A percentile compares a stretch with the other conserved stretches of the same genome.
Conservation (phyloP, 2,329 filamentous ascomycete genomes). For the Chrysoporthe deuterocubensis region DNA sequence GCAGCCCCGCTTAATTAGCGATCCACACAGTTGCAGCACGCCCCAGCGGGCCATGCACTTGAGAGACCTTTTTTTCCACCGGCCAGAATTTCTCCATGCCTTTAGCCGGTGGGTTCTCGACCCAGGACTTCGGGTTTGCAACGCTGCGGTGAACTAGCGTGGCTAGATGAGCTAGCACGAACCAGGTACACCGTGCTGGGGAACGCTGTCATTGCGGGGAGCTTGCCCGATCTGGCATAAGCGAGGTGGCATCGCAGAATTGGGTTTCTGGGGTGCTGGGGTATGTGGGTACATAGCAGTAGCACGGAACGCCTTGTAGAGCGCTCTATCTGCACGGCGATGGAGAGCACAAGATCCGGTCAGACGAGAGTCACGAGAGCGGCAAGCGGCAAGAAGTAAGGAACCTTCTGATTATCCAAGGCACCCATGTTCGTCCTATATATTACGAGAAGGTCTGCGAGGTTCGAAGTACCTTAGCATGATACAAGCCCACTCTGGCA, state of each 20-base stretch:
- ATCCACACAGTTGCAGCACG: neutral
- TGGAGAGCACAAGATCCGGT: no score
- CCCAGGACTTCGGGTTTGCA: neutral
- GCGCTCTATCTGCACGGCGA: no score
- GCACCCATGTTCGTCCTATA: no score
- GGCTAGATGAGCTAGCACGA: neutral
- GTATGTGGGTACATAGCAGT: no score
- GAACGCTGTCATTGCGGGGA: neutral
- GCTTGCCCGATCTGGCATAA: neutral
- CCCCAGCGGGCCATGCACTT: neutral
- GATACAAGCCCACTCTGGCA: no score
- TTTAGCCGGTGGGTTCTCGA: conserved; percentile 3
- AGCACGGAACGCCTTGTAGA: no score
- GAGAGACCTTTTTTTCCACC: conserved; percentile 1
- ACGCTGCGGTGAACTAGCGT: neutral
- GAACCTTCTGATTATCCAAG: no score
- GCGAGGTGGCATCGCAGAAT: conserved; percentile 1
- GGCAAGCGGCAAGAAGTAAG: no score
- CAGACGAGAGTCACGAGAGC: no score
- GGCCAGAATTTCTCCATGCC: conserved; percentile 10
- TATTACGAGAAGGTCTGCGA: no score
- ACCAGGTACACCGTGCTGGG: neutral
- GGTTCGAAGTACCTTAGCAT: no score
- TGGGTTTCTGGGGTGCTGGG: neutral
- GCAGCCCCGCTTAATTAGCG: neutral